Conservation (phyloP, 768 basidiomycete species). For the Calocera viscosa region DNA sequence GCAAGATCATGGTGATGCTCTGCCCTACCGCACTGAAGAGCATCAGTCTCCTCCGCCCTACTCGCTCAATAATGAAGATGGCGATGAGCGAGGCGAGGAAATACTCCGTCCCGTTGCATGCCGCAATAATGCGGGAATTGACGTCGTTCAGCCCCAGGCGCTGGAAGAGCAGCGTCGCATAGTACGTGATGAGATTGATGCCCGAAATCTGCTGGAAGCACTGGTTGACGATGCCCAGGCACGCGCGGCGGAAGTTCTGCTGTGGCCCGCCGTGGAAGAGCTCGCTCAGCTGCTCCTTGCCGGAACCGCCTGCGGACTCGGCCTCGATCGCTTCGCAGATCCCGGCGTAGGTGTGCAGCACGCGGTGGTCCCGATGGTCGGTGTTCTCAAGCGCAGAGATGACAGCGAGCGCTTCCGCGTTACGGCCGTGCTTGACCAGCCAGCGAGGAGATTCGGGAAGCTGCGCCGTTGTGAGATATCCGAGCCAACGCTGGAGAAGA, state of each 20-base stretch:
- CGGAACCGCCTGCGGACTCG: slow-evolving; percentile 25
- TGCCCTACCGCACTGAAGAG: slow-evolving; percentile 1
- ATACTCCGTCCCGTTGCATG: slow-evolving; percentile 4
- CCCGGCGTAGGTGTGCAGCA: slow-evolving; percentile 42
- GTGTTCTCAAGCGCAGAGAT: slow-evolving; percentile 49
- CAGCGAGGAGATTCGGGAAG: slow-evolving; percentile 22
- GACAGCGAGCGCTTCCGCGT: slow-evolving; percentile 46
- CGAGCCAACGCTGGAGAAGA: not conserved
- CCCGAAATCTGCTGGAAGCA: slow-evolving; percentile 61
- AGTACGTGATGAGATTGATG: slow-evolving; percentile 50
- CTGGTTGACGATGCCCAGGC: slow-evolving; percentile 45
- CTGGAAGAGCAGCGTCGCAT: slow-evolving; percentile 42
- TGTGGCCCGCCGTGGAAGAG: slow-evolving; percentile 43
- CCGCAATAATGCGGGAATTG: slow-evolving; percentile 41
- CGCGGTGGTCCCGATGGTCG: slow-evolving; percentile 34
- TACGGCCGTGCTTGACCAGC: slow-evolving; percentile 45
- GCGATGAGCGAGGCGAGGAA: not conserved
- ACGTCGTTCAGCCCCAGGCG: slow-evolving; percentile 49
- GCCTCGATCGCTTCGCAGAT: slow-evolving; percentile 42
- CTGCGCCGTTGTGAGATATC: not conserved
- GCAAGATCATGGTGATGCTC: slow-evolving; percentile 42
- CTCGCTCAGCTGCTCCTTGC: slow-evolving; percentile 35
- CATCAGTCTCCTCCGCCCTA: not conserved
- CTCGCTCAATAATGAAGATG: slow-evolving; percentile 5
- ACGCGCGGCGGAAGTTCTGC: slow-evolving; percentile 50